Percentiles rank a stretch among this genome's conserved stretches.
Conservation (phyloP, 225 moss, liverwort and hornwort species). For the Physcomitrellopsis africana region DNA sequence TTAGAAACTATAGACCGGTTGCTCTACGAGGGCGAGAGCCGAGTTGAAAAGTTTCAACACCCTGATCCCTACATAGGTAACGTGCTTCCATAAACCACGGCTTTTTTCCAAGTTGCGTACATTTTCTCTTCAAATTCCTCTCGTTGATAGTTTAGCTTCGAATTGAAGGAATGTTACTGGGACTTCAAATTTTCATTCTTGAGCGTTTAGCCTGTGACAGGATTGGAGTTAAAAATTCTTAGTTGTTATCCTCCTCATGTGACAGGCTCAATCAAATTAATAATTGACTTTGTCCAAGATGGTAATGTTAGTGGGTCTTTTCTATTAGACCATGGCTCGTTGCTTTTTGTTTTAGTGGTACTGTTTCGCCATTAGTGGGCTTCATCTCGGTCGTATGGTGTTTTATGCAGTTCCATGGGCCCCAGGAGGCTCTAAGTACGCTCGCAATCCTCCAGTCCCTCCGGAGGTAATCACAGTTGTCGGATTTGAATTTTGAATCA, state of each 20-base stretch:
- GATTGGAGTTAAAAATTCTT: background rate
- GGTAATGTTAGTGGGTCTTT: background rate
- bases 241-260: constrained; percentile 1
- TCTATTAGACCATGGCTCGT: background rate
- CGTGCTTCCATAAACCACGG: background rate
- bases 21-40: constrained; percentile 69
- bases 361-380: background rate
- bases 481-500: background rate
- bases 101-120: background rate
- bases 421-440: constrained; percentile 90
- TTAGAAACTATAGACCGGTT: constrained; percentile 79
- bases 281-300: background rate
- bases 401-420: constrained; percentile 81
- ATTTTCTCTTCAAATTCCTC: background rate
- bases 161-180: background rate
- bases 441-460: constrained; percentile 89
- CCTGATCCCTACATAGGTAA: constrained; percentile 88
- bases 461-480: constrained; percentile 54
- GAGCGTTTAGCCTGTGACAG: background rate
- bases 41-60: constrained; percentile 69
- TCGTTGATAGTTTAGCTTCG: background rate
- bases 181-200: background rate
- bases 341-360: background rate
- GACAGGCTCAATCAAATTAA: background rate
- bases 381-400: constrained; percentile 7